Conservation (phyloP, 148 eudicot genomes). For the Oxyria digyna region DNA sequence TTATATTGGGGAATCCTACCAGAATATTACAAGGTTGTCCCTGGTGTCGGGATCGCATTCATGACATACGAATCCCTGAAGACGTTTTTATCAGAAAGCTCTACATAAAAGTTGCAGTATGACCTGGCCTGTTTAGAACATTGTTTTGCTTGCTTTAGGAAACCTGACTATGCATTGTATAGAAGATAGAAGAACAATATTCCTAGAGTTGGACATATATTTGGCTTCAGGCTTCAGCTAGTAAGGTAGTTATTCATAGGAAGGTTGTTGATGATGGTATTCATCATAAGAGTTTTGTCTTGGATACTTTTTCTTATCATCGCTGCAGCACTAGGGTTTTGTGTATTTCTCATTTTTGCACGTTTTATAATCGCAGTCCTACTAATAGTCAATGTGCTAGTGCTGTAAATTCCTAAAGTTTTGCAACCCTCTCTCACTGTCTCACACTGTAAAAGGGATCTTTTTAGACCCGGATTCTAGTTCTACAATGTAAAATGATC, state of each 20-base stretch:
- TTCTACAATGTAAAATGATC: background rate
- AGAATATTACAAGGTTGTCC: constrained; percentile 47
- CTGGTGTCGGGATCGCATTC: constrained; percentile 40
- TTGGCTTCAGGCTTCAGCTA: background rate
- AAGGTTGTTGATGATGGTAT: background rate
- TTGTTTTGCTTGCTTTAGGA: background rate
- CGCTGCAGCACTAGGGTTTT: background rate
- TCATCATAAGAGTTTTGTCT: background rate
- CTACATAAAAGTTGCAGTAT: background rate
- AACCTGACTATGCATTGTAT: background rate
- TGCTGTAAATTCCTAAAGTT: background rate
- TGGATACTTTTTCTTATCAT: too few relatives aligned
- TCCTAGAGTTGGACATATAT: background rate
- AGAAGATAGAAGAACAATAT: background rate
- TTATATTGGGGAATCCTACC: constrained; percentile 46
- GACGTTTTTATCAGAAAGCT: constrained; percentile 38
- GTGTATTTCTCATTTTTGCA: background rate
- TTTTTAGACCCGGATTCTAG: background rate
- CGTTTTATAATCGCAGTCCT: background rate
- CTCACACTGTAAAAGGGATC: background rate
- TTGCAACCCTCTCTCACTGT: background rate
- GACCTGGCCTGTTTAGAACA: background rate
- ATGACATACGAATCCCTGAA: constrained; percentile 57
- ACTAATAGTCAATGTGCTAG: background rate
- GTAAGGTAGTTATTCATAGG: background rate